Base-by-base conservation (phyloP, 345 rosid species). In the Euphorbia tirucalli region DNA sequence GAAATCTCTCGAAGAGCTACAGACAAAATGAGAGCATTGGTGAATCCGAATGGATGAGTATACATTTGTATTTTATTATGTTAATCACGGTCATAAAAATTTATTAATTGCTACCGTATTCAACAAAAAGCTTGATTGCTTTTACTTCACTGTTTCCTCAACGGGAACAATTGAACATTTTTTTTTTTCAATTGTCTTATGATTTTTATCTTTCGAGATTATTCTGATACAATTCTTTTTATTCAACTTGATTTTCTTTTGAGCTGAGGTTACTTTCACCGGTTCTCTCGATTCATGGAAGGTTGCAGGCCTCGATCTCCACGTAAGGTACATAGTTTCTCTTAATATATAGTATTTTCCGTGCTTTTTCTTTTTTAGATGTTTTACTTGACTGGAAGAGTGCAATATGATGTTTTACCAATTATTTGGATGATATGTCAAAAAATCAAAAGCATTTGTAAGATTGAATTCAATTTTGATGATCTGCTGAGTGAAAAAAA, bases 261-360 rank as follows among this genome's bases (percentile, higher is more conserved):
- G 22, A 30, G 9, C 58, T 28, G n/a, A 43, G 46, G n/a, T 14
- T 24, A 4, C 11, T 16, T 43, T 14, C 44, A 22, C 25, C 39
- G 19, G 11, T 52, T 39, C 19, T 18, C 16, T 61, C 74, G 41
- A 32, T 64, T 50, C 71, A 82, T 75, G 85, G 84, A 84, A 44
- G 74, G 46, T 55, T 52, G 74, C 78, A 59, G n/a, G 5, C 30
- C 61, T n/a, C 1, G 73, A 10, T 43, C 76, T 11, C 39, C 77
- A 24, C 46, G 62, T 64, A 69, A 61, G 81, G 87, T 76, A 65
- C 67, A 37, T 35, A 52, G n/a, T 41, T 3, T 61, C 54, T 25
- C 3, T 32, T 18, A 0, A 4, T 59, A 14, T 68, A 4, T 46
- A 46, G 16, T 46, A 46, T 46, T 46, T 46, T 46, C 52, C 19